Percentiles rank a stretch among this genome's conserved stretches.
These are phyloP conservation scores for Acorus calamus DNA, from an alignment of 106 monocot genomes.

Conservation along the genomic window DNA sequence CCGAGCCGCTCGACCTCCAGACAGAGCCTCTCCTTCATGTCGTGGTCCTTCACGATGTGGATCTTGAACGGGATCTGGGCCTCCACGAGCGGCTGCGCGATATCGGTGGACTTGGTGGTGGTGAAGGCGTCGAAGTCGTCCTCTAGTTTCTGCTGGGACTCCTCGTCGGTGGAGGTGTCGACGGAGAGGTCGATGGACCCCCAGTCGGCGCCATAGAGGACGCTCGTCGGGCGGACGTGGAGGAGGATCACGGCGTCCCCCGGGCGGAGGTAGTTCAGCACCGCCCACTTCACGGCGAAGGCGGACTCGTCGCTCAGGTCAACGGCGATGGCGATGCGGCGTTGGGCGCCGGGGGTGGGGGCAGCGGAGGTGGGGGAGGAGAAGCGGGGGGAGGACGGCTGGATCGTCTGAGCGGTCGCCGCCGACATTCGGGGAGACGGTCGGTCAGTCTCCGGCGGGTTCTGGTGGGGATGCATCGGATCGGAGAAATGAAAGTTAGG, in stretches of 20 bases:
- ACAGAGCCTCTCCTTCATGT: constrained; percentile 78
- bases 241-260: constrained; percentile 77
- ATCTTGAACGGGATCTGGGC: constrained; percentile 65
- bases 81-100: constrained; percentile 53
- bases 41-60: constrained; percentile 75
- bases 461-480: too few relatives aligned
- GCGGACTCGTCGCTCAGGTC: constrained; percentile 59
- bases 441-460: too few relatives aligned
- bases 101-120: constrained; percentile 47
- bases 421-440: neutral
- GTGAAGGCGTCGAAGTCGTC: constrained; percentile 70
- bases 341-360: constrained; percentile 27
- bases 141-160: constrained; percentile 57
- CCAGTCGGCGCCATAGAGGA: constrained; percentile 63
- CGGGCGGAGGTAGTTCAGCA: constrained; percentile 80
- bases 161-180: constrained; percentile 13
- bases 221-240: constrained; percentile 58
- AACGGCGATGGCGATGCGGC: constrained; percentile 72
- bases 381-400: constrained; percentile 49
- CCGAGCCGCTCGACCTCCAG: constrained; percentile 65
- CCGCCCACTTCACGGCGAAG: constrained; percentile 60
- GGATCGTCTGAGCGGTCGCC: constrained; percentile 12
- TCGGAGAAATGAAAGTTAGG: too few relatives aligned
- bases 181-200: constrained; percentile 37
- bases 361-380: constrained; percentile 18